Conservation (phyloP, 257 asterid genomes). For the Gardenia jasminoides region DNA sequence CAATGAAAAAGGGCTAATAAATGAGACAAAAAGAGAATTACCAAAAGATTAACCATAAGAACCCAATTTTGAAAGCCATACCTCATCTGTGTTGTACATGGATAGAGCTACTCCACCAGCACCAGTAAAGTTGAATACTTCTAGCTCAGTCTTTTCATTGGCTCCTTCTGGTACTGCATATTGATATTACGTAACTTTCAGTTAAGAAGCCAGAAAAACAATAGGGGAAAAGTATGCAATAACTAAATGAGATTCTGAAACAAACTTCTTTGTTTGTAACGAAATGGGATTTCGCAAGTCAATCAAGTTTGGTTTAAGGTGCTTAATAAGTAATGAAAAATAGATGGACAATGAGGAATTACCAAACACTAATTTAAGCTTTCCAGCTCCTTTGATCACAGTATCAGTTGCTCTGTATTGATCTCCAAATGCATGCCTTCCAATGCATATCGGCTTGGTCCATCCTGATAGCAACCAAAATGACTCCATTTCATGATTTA, state of each 20-base stretch:
- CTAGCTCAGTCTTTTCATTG: slow-evolving; percentile 63
- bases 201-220: slow-evolving; percentile 7
- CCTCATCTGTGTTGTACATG: slow-evolving; percentile 99
- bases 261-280: neutral
- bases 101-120: slow-evolving; percentile 97
- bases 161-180: slow-evolving; percentile 86
- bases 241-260: neutral
- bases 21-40: neutral
- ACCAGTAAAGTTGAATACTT: slow-evolving; percentile 90
- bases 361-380: slow-evolving; percentile 95
- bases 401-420: slow-evolving; percentile 97
- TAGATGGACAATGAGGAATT: slow-evolving; percentile 18
- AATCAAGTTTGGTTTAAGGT: neutral
- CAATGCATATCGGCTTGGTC: slow-evolving; percentile 97
- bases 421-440: slow-evolving; percentile 98
- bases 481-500: slow-evolving; percentile 4
- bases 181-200: slow-evolving; percentile 15
- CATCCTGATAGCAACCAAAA: slow-evolving; percentile 56
- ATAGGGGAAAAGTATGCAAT: neutral
- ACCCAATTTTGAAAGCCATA: slow-evolving; percentile 29
- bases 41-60: neutral
- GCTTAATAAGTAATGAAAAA: neutral
- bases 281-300: neutral
- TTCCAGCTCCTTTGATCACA: slow-evolving; percentile 90
- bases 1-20: slow-evolving; percentile 10